Conservation (phyloP, 2,329 filamentous ascomycete genomes). For the Aureobasidium sp. region DNA sequence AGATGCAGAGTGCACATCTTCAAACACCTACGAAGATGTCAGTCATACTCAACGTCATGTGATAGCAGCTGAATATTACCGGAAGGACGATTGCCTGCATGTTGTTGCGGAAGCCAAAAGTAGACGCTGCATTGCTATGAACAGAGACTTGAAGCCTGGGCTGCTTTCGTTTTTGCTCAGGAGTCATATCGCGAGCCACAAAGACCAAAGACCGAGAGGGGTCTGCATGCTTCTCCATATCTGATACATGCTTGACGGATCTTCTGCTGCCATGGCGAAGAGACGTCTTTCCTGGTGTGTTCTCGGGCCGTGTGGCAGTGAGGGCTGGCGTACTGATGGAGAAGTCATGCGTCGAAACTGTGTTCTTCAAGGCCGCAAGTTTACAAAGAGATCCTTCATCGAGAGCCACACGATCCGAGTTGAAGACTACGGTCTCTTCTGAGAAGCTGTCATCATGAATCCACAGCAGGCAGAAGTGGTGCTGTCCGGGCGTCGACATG, state of each 20-base stretch:
- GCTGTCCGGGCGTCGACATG: constrained; percentile 2
- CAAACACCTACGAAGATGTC: constrained; percentile 29
- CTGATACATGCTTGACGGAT: neutral
- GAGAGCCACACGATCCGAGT: constrained; percentile 10
- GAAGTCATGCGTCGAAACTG: constrained; percentile 11
- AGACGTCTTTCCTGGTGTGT: neutral
- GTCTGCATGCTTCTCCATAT: constrained; percentile 12
- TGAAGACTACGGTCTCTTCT: constrained; percentile 12
- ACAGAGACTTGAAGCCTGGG: constrained; percentile 20
- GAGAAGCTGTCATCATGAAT: constrained; percentile 15
- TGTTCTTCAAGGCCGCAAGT: constrained; percentile 7
- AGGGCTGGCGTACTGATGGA: neutral
- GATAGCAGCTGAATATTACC: too few species aligned
- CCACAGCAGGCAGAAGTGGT: constrained; percentile 11
- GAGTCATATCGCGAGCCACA: constrained; percentile 11
- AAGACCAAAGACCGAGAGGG: constrained; percentile 12
- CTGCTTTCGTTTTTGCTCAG: constrained; percentile 14
- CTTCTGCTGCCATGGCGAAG: constrained; percentile 5
- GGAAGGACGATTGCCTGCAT: constrained; percentile 18
- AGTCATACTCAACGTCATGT: neutral
- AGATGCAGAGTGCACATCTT: constrained; percentile 60
- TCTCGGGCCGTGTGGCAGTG: neutral
- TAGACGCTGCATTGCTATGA: constrained; percentile 23
- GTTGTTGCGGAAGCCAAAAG: constrained; percentile 28
- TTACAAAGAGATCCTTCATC: constrained; percentile 9